Conservation (phyloP, 441 rosid species). For the Syzygium malaccense region DNA sequence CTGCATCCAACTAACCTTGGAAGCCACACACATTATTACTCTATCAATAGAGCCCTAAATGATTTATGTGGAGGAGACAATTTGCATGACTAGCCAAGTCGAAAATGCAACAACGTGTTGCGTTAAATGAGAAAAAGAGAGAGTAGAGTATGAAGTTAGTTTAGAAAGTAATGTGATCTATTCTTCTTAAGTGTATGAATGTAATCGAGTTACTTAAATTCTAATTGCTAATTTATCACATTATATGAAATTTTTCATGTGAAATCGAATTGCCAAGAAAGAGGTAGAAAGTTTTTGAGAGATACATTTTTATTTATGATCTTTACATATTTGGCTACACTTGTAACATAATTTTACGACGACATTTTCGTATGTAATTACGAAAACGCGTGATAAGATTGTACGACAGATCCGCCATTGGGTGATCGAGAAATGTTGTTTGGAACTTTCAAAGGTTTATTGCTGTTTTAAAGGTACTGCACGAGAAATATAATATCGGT, state of each 20-base stretch:
- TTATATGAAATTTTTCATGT: neutral
- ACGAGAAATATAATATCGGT: neutral
- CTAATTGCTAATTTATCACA: neutral
- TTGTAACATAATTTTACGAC: neutral
- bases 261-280: neutral
- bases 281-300: neutral
- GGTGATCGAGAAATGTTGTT: neutral
- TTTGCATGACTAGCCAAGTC: neutral
- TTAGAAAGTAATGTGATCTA: neutral
- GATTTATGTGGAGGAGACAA: neutral
- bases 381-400: neutral
- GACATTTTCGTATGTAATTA: neutral
- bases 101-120: rapidly evolving
- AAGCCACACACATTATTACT: neutral
- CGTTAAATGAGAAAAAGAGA: neutral
- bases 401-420: neutral
- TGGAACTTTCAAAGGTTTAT: neutral
- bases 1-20: neutral
- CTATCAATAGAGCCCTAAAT: neutral
- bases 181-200: neutral
- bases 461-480: neutral
- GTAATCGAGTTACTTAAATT: neutral
- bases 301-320: neutral
- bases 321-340: neutral
- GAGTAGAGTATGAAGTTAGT: neutral